A percentile compares a stretch with the other conserved stretches of the same genome.
Evolutionary conservation across 2,329 filamentous ascomycete genomes (phyloP).

Genomic region (Cladophialophora bantiana): DNA sequence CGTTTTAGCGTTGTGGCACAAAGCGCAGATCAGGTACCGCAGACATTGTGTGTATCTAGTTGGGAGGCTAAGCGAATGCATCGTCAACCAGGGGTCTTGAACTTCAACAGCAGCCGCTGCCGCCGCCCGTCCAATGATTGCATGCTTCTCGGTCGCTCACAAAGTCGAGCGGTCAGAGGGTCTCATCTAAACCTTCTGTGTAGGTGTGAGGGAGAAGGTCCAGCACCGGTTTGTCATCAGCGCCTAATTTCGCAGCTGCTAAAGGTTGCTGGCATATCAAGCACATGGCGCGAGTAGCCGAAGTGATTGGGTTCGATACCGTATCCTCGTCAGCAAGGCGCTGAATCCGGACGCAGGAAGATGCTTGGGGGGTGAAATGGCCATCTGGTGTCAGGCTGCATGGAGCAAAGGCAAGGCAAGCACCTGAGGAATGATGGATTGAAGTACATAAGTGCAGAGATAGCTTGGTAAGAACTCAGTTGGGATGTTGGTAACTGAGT

Average conservation of each 20-base stretch:
- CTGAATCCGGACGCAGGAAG: neutral
- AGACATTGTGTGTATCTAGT: neutral
- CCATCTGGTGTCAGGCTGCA: too few species aligned
- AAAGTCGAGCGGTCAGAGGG: neutral
- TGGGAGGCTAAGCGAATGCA: constrained; percentile 4
- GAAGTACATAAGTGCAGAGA: too few species aligned
- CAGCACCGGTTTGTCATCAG: constrained; percentile 1
- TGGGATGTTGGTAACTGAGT: too few species aligned
- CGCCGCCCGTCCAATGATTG: neutral
- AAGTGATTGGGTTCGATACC: constrained; percentile 10
- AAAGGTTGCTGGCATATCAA: neutral
- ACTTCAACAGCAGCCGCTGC: constrained; percentile 2
- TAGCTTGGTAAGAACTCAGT: too few species aligned
- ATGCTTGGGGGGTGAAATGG: neutral
- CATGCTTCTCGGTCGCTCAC: neutral
- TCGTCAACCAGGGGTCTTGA: constrained; percentile 3
- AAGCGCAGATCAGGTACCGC: constrained; percentile 11
- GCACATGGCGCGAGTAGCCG: constrained; percentile 8
- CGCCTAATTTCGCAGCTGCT: neutral
- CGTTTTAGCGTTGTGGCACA: neutral
- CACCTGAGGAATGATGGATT: too few species aligned
- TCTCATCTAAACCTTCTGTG: neutral
- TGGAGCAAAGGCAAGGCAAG: too few species aligned
- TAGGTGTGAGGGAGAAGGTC: neutral
- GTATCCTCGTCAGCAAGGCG: neutral